These are phyloP conservation scores for Chiua sp. DNA, from an alignment of 1,284 basidiomycete species.

Conservation along the genomic window DNA sequence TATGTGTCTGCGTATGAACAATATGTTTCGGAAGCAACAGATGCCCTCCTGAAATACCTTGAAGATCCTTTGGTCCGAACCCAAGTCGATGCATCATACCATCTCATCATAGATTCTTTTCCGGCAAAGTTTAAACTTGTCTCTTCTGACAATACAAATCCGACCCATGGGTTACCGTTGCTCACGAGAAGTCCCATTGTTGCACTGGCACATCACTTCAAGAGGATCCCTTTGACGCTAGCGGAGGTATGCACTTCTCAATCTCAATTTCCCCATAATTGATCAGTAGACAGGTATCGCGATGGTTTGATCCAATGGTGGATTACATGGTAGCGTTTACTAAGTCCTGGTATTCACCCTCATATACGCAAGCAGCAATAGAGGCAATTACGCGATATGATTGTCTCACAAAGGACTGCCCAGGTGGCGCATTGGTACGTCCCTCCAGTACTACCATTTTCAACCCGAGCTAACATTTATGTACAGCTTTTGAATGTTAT, in stretches of 20 bases:
- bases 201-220: not conserved
- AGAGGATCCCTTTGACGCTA: not conserved
- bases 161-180: slow-evolving; percentile 1
- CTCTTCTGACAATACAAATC: not conserved
- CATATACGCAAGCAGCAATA: slow-evolving; percentile 7
- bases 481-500: not conserved
- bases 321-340: not conserved
- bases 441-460: too few relatives aligned
- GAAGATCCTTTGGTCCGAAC: too few relatives aligned
- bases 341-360: not conserved
- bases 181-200: slow-evolving; percentile 1
- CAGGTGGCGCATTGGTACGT: not conserved
- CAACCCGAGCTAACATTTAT: not conserved
- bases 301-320: slow-evolving; percentile 7
- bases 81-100: not conserved
- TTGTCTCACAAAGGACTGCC: not conserved
- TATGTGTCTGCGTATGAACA: not conserved
- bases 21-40: not conserved
- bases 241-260: slow-evolving; percentile 1
- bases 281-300: not conserved
- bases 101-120: not conserved
- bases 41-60: not conserved
- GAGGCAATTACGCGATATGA: not conserved
- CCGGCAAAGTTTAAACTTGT: slow-evolving; percentile 8
- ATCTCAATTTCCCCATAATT: not conserved